These are phyloP conservation scores for Microcyclospora pomicola DNA, from an alignment of 2,329 filamentous ascomycete species.

Conservation along the genomic window DNA sequence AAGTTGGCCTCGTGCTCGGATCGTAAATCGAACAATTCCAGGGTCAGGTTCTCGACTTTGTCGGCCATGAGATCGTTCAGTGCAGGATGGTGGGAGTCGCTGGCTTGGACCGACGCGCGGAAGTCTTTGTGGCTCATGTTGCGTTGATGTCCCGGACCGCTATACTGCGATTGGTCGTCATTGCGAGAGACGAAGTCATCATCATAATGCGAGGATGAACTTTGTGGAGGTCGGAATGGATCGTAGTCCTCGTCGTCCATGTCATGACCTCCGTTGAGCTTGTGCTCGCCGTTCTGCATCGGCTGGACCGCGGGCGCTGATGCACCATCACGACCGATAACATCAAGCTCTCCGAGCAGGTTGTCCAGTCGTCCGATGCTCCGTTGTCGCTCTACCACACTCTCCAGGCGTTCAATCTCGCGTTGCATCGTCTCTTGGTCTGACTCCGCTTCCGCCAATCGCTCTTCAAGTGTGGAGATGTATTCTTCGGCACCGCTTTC, in stretches of 20 bases:
- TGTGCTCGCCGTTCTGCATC: slow-evolving; percentile 1
- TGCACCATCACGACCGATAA: slow-evolving; percentile 2
- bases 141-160: no score
- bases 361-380: slow-evolving; percentile 91
- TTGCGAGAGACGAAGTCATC: slow-evolving; percentile 1
- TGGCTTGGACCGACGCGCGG: neutral
- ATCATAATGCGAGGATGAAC: neutral
- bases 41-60: slow-evolving; percentile 80
- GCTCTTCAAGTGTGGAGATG: slow-evolving; percentile 90
- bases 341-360: slow-evolving; percentile 76
- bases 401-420: slow-evolving; percentile 84
- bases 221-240: slow-evolving; percentile 10
- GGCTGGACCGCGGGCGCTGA: neutral
- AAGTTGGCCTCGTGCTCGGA: slow-evolving; percentile 80
- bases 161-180: neutral
- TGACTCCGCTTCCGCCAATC: slow-evolving; percentile 87
- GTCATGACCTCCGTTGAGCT: slow-evolving; percentile 7
- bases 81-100: slow-evolving; percentile 46
- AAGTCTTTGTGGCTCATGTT: no score
- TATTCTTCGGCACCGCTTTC: slow-evolving; percentile 89
- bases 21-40: slow-evolving; percentile 80
- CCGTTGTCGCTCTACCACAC: slow-evolving; percentile 87
- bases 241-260: slow-evolving; percentile 11
- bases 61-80: slow-evolving; percentile 80
- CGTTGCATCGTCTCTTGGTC: slow-evolving; percentile 94